phyloP scores from a whole-genome alignment of 371 early-diverging fungal species.

The Mortierella sp. region DNA sequence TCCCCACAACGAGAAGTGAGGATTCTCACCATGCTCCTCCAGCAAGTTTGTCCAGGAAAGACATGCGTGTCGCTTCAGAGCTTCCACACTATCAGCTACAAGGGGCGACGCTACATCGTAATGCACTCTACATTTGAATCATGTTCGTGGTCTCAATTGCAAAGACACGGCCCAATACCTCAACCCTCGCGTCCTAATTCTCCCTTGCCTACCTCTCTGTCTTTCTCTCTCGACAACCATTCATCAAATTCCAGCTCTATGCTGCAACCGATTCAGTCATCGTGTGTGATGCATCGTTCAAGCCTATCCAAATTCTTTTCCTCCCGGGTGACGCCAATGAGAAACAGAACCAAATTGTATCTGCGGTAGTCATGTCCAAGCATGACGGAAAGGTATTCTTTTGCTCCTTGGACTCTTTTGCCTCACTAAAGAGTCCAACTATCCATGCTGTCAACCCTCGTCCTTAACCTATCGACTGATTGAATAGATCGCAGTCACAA shows the following conservation, averaged over 20 bases:
- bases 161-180: background rate
- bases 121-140: background rate
- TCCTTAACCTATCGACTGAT: background rate
- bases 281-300: slow-evolving; percentile 51
- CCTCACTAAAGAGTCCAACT: background rate
- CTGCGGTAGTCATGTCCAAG: slow-evolving; percentile 51
- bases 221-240: background rate
- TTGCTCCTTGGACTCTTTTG: background rate
- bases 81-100: slow-evolving; percentile 59
- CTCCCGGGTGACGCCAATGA: slow-evolving; percentile 42
- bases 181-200: background rate
- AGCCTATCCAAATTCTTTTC: slow-evolving; percentile 50
- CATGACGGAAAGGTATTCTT: slow-evolving; percentile 45
- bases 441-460: background rate
- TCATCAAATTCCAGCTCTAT: slow-evolving; percentile 30
- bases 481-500: slow-evolving; percentile 53
- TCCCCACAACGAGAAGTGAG: too few relatives aligned
- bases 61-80: slow-evolving; percentile 66
- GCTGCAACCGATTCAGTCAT: slow-evolving; percentile 48
- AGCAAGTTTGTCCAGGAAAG: slow-evolving; percentile 73
- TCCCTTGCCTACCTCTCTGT: background rate
- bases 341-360: slow-evolving; percentile 41
- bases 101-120: slow-evolving; percentile 66
- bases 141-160: background rate
- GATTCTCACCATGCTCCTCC: slow-evolving; percentile 60